A percentile compares a stretch with the other conserved stretches of the same genome.
phyloP scores from a whole-genome alignment of 306 rosid species.

The Crataegus laevigata region DNA sequence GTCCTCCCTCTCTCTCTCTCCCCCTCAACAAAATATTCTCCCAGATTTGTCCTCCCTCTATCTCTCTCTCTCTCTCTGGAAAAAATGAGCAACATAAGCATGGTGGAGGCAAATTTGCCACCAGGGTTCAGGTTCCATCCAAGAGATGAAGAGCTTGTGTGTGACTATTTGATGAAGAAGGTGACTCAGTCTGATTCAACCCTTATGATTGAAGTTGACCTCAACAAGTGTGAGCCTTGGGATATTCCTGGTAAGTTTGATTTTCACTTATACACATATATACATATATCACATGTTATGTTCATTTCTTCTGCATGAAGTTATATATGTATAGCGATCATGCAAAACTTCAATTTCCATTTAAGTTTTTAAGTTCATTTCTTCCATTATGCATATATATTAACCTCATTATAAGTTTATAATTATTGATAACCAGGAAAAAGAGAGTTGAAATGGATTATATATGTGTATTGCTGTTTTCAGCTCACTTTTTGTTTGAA shows the following conservation, averaged over 20 bases:
- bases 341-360: no score
- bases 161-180: slow-evolving; percentile 79
- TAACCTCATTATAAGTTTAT: neutral
- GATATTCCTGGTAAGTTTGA: slow-evolving; percentile 75
- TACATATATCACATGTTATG: no score
- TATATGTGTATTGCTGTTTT: neutral
- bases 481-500: neutral
- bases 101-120: slow-evolving; percentile 78
- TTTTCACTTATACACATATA: neutral
- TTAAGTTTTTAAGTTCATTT: neutral
- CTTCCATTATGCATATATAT: neutral
- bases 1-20: neutral
- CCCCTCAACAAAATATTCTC: neutral
- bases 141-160: slow-evolving; percentile 84
- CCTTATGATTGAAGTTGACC: slow-evolving; percentile 86
- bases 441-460: neutral
- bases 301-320: neutral
- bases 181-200: slow-evolving; percentile 34
- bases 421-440: neutral
- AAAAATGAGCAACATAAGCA: slow-evolving; percentile 69
- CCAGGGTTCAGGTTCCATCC: slow-evolving; percentile 97
- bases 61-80: slow-evolving; percentile 1
- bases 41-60: neutral
- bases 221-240: slow-evolving; percentile 95
- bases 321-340: neutral